Evolutionary conservation across 768 basidiomycete species (phyloP).

Genomic region (Boletus pseudo-olivaceus): DNA sequence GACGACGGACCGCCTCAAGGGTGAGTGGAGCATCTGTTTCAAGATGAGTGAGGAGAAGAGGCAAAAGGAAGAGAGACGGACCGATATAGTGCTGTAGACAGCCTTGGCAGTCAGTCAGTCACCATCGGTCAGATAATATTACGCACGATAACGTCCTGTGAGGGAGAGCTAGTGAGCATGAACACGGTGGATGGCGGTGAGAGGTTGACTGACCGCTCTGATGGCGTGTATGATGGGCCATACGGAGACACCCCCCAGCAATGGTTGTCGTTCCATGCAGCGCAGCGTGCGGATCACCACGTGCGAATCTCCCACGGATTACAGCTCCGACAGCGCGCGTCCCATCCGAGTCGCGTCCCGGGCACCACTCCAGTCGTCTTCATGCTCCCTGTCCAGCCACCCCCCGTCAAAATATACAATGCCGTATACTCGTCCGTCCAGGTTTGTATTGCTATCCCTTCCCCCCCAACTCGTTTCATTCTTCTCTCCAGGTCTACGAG

Average conservation of each 20-base stretch:
- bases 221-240: conserved; percentile 84
- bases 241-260: conserved; percentile 56
- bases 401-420: conserved; percentile 84
- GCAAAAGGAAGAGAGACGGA: conserved; percentile 26
- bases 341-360: conserved; percentile 31
- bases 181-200: not conserved
- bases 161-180: conserved; percentile 4
- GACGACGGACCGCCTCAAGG: conserved; percentile 64
- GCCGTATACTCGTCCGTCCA: conserved; percentile 89
- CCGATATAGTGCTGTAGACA: conserved; percentile 62
- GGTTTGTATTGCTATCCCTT: conserved; percentile 36
- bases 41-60: not conserved
- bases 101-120: not conserved
- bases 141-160: conserved; percentile 61
- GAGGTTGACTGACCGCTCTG: conserved; percentile 40
- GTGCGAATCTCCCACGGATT: conserved; percentile 22
- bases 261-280: conserved; percentile 35
- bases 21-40: conserved; percentile 75
- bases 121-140: too few relatives aligned
- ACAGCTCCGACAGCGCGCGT: conserved; percentile 34
- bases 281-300: not conserved
- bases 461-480: not conserved
- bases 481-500: conserved; percentile 72
- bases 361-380: conserved; percentile 20
- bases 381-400: conserved; percentile 38